Evolutionary conservation across 1,284 basidiomycete genomes (phyloP), one percentile per base, ranked within the genome.

Genomic region (Puccinia sorghi): DNA sequence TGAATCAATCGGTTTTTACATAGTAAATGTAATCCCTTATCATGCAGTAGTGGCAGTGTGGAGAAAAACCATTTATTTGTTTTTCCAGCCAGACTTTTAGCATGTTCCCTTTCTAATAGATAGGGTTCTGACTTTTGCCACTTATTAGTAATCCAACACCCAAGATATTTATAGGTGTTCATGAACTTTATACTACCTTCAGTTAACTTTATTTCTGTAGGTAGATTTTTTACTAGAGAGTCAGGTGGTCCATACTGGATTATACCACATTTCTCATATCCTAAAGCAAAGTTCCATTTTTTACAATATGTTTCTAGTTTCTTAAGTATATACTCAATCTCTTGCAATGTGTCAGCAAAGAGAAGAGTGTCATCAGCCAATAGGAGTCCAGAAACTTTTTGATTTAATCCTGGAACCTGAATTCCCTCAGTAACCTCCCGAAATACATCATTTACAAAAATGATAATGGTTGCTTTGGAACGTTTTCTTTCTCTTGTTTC

Each of bases 341-440:
- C 72, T 12, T 43, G 4, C 20, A 12, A 0, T 4, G 11, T 50
- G 12, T 75, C 61, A 25, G 61, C 43, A 54, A 75, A 54, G 4
- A 61, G 37, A 4, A 66, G 39, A 6, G 72, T 54, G 61, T 75
- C 72, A 66, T 75, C 72, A 17, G 72, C 72, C 64, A 64, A 75
- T 6, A 75, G 61, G 2, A 64, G 22, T 1, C 72, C 72, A 27
- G 48, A 20, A 6, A 13, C 12, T 0, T 4, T 17, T 11, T 52
- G 17, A 9, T 0, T 20, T 27, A 50, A 15, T 20, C 72, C 72
- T 5, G 61, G 46, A 0, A 75, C 61, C 2, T 6, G 1, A 5
- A 75, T 54, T 13, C 72, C 72, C 6, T 46, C 41, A 6, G 61
- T 66, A 1, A 20, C 39, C 2, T 59, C 12, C 43, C 37, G 15